Conservation (phyloP, 106 monocot species). For the Platanthera zijinensis region DNA sequence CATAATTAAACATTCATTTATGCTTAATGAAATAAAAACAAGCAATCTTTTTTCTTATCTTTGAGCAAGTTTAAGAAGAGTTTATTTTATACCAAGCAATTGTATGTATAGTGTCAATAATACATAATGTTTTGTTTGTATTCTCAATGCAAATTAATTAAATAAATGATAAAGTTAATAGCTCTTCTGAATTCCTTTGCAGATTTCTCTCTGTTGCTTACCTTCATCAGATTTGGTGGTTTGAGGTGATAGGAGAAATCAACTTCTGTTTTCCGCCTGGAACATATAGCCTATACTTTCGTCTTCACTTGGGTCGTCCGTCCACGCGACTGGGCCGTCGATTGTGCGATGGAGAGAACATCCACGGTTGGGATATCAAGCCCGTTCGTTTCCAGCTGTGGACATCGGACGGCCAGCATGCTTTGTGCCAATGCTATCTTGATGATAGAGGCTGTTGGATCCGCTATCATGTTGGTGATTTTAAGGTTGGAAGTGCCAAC, state of each 20-base stretch:
- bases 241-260: slow-evolving; percentile 40
- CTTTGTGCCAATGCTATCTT: slow-evolving; percentile 22
- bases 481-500: slow-evolving; percentile 15
- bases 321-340: slow-evolving; percentile 30
- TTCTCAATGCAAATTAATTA: no score
- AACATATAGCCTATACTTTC: slow-evolving; percentile 39
- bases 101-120: no score
- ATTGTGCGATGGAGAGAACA: slow-evolving; percentile 18
- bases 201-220: slow-evolving; percentile 42
- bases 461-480: slow-evolving; percentile 37
- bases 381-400: slow-evolving; percentile 39
- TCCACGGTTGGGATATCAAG: slow-evolving; percentile 46
- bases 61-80: no score
- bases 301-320: slow-evolving; percentile 34
- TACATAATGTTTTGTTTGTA: no score
- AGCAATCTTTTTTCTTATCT: no score
- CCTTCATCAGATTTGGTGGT: slow-evolving; percentile 52
- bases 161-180: neutral
- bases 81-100: no score
- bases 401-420: slow-evolving; percentile 43
- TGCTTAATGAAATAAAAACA: no score
- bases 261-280: slow-evolving; percentile 42
- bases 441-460: slow-evolving; percentile 33
- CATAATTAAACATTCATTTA: no score
- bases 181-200: neutral